A percentile compares a stretch with the other conserved stretches of the same genome.
phyloP scores from a whole-genome alignment of 768 basidiomycete species.

The Leccinum boreale region DNA sequence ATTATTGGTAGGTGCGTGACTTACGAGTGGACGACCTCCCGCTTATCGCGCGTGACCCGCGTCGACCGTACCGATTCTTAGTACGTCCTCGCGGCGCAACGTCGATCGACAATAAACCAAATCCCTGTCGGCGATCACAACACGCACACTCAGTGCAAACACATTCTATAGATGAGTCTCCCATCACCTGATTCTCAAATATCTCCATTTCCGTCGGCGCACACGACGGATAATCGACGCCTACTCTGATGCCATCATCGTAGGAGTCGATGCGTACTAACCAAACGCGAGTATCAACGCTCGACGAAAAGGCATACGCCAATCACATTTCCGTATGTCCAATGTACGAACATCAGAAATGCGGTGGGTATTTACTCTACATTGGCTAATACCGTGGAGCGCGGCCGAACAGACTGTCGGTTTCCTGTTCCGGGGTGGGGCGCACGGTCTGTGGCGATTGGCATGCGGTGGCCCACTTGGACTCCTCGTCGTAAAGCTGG shows the following conservation, averaged over 20 bases:
- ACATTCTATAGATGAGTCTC: background rate
- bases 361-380: background rate
- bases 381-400: background rate
- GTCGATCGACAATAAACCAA: background rate
- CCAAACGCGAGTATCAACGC: background rate
- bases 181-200: constrained; percentile 3
- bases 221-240: constrained; percentile 3
- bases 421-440: background rate
- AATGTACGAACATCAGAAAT: background rate
- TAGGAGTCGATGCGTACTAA: background rate
- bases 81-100: constrained; percentile 4
- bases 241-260: background rate
- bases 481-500: background rate
- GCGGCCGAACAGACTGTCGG: constrained; percentile 2
- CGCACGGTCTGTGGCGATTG: background rate
- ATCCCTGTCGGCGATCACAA: constrained; percentile 21
- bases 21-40: background rate
- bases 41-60: constrained; percentile 3
- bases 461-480: background rate
- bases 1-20: background rate
- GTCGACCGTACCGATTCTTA: constrained; percentile 3
- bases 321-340: background rate
- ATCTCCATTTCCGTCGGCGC: constrained; percentile 6
- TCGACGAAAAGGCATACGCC: background rate
- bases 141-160: constrained; percentile 6